A percentile compares a stretch with the other conserved stretches of the same genome.
phyloP scores from a whole-genome alignment of 2,329 filamentous ascomycete species.

The Zasmidium citrigriseum region DNA sequence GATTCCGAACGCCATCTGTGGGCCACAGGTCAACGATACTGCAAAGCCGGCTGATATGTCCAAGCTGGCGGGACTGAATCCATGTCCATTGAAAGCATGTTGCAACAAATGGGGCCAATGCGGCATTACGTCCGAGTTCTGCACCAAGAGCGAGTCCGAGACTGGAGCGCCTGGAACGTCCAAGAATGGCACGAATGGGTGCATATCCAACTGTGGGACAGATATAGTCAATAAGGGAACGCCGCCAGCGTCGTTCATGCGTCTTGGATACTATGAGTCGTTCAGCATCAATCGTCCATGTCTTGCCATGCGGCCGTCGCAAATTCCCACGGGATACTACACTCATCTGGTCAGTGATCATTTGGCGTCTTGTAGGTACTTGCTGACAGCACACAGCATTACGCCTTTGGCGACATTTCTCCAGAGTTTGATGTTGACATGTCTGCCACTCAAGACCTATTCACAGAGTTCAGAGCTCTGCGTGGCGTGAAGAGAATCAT shows the following conservation, averaged over 20 bases:
- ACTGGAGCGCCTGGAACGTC: constrained; percentile 43
- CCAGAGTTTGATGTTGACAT: constrained; percentile 27
- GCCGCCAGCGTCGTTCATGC: constrained; percentile 16
- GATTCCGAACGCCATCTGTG: constrained; percentile 44
- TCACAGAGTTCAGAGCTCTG: constrained; percentile 36
- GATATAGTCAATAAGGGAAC: constrained; percentile 36
- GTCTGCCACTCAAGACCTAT: too few species aligned
- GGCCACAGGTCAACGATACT: constrained; percentile 48
- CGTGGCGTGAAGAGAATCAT: constrained; percentile 41
- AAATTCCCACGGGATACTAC: constrained; percentile 11
- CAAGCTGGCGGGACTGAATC: constrained; percentile 30
- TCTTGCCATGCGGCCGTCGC: not conserved
- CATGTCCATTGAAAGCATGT: constrained; percentile 43
- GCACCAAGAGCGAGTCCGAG: constrained; percentile 21
- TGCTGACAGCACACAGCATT: too few species aligned
- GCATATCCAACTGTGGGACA: constrained; percentile 46
- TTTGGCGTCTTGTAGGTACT: too few species aligned
- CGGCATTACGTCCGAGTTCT: constrained; percentile 49
- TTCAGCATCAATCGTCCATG: constrained; percentile 36
- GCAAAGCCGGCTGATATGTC: constrained; percentile 33
- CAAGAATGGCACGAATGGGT: constrained; percentile 35
- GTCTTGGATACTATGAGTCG: constrained; percentile 39
- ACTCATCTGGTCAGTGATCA: too few species aligned
- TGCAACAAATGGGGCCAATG: constrained; percentile 51
- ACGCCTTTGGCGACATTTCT: constrained; percentile 39